A percentile compares a stretch with the other conserved stretches of the same genome.
phyloP scores from a whole-genome alignment of 2,329 filamentous ascomycete species.

The Diaporthe ilicicola region DNA sequence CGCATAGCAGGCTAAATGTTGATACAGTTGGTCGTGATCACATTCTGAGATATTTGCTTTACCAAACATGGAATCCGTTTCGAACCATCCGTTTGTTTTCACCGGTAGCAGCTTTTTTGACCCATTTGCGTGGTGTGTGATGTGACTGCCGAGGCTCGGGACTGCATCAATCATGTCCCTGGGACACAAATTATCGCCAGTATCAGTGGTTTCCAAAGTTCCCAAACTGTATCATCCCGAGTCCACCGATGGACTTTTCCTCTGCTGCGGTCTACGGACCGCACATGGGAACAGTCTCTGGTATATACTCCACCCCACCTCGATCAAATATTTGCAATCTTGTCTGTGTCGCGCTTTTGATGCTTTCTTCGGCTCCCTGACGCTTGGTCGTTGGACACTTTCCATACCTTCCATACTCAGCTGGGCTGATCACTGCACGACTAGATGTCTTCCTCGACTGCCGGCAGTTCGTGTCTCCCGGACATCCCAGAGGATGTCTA shows the following conservation, averaged over 20 bases:
- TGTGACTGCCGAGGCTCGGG: background rate
- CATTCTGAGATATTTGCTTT: background rate
- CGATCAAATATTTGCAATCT: background rate
- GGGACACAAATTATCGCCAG: background rate
- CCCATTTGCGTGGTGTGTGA: background rate
- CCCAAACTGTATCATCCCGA: background rate
- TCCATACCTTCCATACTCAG: background rate
- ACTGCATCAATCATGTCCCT: conserved; percentile 11
- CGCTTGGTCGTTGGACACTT: background rate
- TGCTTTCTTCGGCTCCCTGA: background rate
- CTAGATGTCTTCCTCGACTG: conserved; percentile 3
- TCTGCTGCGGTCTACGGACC: too few relatives aligned
- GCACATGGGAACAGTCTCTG: background rate
- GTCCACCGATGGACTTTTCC: background rate
- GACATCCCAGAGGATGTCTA: conserved; percentile 20
- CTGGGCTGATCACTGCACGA: conserved; percentile 1
- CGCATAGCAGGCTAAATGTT: background rate
- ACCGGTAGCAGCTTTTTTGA: background rate
- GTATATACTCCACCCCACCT: conserved; percentile 20
- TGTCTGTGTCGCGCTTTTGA: background rate
- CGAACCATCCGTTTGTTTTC: background rate
- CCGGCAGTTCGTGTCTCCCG: background rate
- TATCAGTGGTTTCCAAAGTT: background rate
- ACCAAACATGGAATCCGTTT: background rate
- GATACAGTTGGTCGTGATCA: background rate